Conservation (phyloP, 78 protist genomes). For the Dictyostelium brefeldianum region DNA sequence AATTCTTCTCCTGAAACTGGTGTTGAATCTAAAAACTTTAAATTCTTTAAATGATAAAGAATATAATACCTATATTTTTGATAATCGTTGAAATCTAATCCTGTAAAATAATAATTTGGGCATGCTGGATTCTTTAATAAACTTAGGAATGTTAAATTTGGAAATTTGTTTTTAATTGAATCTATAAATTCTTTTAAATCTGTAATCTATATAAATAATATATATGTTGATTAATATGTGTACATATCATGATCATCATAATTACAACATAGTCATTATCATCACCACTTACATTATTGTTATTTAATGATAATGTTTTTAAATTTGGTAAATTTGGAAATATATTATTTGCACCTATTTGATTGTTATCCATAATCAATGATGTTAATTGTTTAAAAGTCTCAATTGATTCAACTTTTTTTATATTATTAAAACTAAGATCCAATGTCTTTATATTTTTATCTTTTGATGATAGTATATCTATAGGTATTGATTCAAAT, state of each 20-base stretch:
- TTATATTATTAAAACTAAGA: conserved; percentile 75
- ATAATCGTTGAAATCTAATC: conserved; percentile 64
- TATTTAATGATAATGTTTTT: conserved; percentile 78
- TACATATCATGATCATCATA: background rate
- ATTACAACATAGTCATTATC: background rate
- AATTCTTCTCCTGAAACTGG: conserved; percentile 77
- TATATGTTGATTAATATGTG: background rate
- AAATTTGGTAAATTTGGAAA: conserved; percentile 67
- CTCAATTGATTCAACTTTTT: conserved; percentile 42
- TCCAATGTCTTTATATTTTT: conserved; percentile 50
- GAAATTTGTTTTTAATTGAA: conserved; percentile 73
- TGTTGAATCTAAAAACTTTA: conserved; percentile 82
- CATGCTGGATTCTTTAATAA: conserved; percentile 86
- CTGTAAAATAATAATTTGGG: conserved; percentile 73
- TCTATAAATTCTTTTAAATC: conserved; percentile 80
- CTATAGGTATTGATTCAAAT: conserved; percentile 35
- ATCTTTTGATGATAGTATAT: conserved; percentile 23
- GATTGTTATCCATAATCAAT: conserved; percentile 79
- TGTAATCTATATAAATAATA: conserved; percentile 9
- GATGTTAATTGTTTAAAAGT: conserved; percentile 46
- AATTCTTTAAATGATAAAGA: conserved; percentile 52
- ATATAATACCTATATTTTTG: conserved; percentile 80
- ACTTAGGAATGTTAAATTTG: conserved; percentile 80
- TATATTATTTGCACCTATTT: conserved; percentile 30
- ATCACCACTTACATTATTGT: conserved; percentile 64